These are phyloP conservation scores for Dioscorea zingiberensis DNA, from an alignment of 106 monocot genomes.

Conservation along the genomic window DNA sequence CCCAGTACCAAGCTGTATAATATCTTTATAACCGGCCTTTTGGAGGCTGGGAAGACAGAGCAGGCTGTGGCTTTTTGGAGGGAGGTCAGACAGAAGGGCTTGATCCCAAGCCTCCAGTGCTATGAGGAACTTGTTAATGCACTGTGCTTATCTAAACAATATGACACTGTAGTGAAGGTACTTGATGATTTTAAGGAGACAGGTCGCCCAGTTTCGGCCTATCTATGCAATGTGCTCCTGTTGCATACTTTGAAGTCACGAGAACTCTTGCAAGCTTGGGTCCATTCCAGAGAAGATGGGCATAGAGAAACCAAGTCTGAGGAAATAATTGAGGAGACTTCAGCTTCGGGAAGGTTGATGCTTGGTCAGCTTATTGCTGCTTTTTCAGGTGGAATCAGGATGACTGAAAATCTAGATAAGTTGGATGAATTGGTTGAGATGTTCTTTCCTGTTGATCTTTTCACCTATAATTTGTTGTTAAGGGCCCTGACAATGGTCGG, in stretches of 20 bases:
- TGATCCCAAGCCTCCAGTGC: conserved; percentile 67
- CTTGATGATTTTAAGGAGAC: conserved; percentile 64
- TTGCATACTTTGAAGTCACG: conserved; percentile 58
- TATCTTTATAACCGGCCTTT: conserved; percentile 58
- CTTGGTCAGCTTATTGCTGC: conserved; percentile 45
- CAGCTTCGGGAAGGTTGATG: conserved; percentile 11
- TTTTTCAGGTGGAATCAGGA: conserved; percentile 61
- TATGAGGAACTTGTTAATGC: conserved; percentile 78
- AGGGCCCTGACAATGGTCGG: conserved; percentile 40
- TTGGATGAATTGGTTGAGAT: conserved; percentile 54
- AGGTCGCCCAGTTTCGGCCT: conserved; percentile 63
- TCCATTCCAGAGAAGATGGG: conserved; percentile 10
- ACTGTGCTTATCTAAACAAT: conserved; percentile 43
- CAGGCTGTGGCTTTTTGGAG: conserved; percentile 62
- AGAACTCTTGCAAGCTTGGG: conserved; percentile 51
- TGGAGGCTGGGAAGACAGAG: conserved; percentile 52
- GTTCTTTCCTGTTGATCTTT: conserved; percentile 68
- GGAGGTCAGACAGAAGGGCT: conserved; percentile 53
- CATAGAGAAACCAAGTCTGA: background rate
- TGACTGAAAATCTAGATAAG: conserved; percentile 36
- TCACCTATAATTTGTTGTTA: conserved; percentile 74
- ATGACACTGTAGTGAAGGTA: conserved; percentile 40
- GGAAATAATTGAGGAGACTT: background rate
- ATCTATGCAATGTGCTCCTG: conserved; percentile 71
- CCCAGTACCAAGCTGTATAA: conserved; percentile 63